Conservation (phyloP, 2,329 filamentous ascomycete genomes). For the Salinomyces thailandicus region DNA sequence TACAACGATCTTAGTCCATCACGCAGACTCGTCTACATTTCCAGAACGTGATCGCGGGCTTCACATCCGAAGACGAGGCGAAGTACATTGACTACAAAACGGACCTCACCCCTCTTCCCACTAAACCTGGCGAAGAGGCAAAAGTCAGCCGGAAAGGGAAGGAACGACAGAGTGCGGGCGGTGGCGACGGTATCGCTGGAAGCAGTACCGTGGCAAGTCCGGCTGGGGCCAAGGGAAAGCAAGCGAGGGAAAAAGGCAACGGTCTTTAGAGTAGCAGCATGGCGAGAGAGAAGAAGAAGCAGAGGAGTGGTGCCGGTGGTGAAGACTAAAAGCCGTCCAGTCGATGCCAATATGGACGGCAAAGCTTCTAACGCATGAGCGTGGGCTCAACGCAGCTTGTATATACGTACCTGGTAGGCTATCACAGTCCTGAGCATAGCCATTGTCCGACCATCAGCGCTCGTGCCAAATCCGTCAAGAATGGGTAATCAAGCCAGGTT, state of each 20-base stretch:
- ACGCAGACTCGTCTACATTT: constrained; percentile 24
- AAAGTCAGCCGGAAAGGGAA: constrained; percentile 16
- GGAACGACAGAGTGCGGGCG: constrained; percentile 10
- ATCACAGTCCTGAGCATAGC: too few species aligned
- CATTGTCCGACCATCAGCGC: too few species aligned
- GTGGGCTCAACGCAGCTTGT: too few species aligned
- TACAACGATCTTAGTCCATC: constrained; percentile 22
- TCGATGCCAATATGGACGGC: too few species aligned
- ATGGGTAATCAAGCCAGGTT: too few species aligned
- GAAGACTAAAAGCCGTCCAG: too few species aligned
- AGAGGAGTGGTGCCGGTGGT: too few species aligned
- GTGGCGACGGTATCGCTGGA: background rate
- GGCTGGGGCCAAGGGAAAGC: background rate
- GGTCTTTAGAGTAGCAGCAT: background rate
- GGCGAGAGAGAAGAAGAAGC: background rate
- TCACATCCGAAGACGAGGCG: constrained; percentile 14
- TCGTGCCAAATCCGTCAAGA: too few species aligned
- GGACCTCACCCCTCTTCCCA: constrained; percentile 17
- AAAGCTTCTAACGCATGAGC: too few species aligned
- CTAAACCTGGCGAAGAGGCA: constrained; percentile 6
- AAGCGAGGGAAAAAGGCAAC: background rate
- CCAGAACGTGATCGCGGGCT: constrained; percentile 22
- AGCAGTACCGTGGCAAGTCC: background rate
- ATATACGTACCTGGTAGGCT: too few species aligned
- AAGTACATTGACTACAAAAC: constrained; percentile 15